Conservation (phyloP, 139 green algal genomes). For the Limnomonas spitsbergensis region DNA sequence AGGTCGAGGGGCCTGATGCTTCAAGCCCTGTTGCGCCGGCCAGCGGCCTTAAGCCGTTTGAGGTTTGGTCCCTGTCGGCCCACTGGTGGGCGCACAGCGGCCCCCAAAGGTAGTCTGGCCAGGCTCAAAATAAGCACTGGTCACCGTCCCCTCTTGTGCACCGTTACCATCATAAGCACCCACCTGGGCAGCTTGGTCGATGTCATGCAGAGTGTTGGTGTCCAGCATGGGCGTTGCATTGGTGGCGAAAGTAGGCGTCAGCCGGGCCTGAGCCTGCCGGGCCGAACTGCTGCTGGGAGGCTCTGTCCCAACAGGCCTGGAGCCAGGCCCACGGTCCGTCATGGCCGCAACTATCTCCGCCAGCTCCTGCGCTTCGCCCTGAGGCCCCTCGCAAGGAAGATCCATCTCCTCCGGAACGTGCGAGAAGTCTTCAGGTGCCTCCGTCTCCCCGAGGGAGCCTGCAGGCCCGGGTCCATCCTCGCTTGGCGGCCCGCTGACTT, state of each 20-base stretch:
- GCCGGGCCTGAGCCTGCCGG: constrained; percentile 7
- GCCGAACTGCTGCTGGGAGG: background rate
- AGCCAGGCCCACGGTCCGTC: constrained; percentile 4
- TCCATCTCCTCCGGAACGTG: background rate
- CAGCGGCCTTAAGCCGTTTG: no score
- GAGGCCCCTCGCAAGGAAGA: background rate
- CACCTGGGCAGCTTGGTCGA: constrained; percentile 75
- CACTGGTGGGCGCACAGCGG: no score
- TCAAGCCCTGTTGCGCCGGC: no score
- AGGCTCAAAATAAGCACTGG: no score
- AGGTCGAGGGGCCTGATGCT: no score
- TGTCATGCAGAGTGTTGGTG: constrained; percentile 85
- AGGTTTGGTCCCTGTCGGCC: no score
- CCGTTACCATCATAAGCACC: no score
- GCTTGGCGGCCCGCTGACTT: background rate
- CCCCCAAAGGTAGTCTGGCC: no score
- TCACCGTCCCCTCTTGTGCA: no score
- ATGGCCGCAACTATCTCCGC: constrained; percentile 26
- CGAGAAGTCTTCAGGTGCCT: no score
- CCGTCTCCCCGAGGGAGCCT: no score
- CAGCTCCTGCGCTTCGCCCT: constrained; percentile 20
- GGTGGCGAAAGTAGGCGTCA: constrained; percentile 68
- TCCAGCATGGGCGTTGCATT: constrained; percentile 50
- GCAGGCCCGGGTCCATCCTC: no score
- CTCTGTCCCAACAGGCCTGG: background rate